phyloP scores from a whole-genome alignment of 2,329 filamentous ascomycete species.

The Blumeriella jaapii region DNA sequence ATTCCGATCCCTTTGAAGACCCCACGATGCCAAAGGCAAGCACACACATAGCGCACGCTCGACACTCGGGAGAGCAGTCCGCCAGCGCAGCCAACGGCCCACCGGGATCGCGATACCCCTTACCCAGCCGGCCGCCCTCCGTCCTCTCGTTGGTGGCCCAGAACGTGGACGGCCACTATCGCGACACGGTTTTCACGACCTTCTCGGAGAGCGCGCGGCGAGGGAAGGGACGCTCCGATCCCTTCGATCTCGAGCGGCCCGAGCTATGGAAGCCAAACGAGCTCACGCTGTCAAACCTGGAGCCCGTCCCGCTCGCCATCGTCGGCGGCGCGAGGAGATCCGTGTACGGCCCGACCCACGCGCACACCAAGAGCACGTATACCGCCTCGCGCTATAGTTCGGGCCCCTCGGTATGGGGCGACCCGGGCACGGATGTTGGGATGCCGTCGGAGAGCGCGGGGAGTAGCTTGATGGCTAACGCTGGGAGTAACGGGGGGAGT shows the following conservation, averaged over 20 bases:
- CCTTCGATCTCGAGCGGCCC: conserved; percentile 50
- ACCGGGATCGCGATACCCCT: conserved; percentile 14
- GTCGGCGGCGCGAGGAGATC: background rate
- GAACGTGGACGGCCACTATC: conserved; percentile 26
- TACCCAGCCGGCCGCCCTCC: no score
- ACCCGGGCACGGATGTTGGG: conserved; percentile 43
- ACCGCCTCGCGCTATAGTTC: no score
- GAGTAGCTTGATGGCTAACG: no score
- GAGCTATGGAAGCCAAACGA: conserved; percentile 30
- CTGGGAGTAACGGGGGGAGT: no score
- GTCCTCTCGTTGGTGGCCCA: conserved; percentile 23
- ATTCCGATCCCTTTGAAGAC: conserved; percentile 16
- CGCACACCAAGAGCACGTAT: no score
- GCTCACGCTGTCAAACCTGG: conserved; percentile 1
- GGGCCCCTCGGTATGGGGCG: conserved; percentile 43
- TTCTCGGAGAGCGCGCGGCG: conserved; percentile 33
- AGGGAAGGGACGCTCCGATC: conserved; percentile 50
- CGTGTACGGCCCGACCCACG: conserved; percentile 1
- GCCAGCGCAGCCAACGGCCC: conserved; percentile 26
- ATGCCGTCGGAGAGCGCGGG: no score
- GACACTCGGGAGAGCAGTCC: conserved; percentile 38
- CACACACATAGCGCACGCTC: conserved; percentile 37
- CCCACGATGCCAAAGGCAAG: conserved; percentile 25
- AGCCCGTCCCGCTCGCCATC: background rate
- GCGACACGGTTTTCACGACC: conserved; percentile 31